Percentiles rank a stretch among this genome's conserved stretches.
phyloP scores from a whole-genome alignment of 148 eudicot genomes.

The Vaccinium macrocarpon region DNA sequence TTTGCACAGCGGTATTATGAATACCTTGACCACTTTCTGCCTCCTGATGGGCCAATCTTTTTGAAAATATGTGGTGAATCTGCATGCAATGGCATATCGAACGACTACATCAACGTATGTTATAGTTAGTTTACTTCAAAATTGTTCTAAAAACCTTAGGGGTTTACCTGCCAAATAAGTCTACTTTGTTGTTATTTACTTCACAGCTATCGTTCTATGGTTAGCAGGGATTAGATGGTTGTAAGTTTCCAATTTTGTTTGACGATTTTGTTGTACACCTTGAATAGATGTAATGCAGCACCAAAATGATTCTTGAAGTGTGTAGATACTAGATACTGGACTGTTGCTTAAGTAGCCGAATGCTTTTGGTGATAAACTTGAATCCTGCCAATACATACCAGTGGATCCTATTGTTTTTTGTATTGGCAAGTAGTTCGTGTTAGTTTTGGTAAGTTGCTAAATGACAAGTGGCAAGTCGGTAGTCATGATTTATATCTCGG shows the following conservation, averaged over 20 bases:
- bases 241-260: neutral
- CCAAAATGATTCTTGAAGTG: neutral
- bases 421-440: neutral
- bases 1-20: slow-evolving; percentile 86
- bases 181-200: neutral
- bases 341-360: slow-evolving; percentile 2
- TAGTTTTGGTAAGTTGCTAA: neutral
- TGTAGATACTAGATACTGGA: neutral
- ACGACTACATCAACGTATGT: slow-evolving; percentile 85
- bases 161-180: neutral
- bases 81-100: slow-evolving; percentile 71
- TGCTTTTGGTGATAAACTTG: neutral
- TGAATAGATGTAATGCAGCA: neutral
- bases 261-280: neutral
- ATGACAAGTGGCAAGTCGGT: neutral
- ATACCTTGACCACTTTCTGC: slow-evolving; percentile 64
- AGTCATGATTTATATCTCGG: neutral
- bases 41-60: slow-evolving; percentile 90
- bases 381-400: neutral
- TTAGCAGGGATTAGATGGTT: neutral
- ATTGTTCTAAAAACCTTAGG: slow-evolving; percentile 11
- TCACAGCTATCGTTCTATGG: neutral
- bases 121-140: neutral
- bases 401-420: neutral
- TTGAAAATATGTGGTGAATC: slow-evolving; percentile 87